These are phyloP conservation scores for Kwoniella europaea DNA, from an alignment of 768 basidiomycete species.

Conservation along the genomic window DNA sequence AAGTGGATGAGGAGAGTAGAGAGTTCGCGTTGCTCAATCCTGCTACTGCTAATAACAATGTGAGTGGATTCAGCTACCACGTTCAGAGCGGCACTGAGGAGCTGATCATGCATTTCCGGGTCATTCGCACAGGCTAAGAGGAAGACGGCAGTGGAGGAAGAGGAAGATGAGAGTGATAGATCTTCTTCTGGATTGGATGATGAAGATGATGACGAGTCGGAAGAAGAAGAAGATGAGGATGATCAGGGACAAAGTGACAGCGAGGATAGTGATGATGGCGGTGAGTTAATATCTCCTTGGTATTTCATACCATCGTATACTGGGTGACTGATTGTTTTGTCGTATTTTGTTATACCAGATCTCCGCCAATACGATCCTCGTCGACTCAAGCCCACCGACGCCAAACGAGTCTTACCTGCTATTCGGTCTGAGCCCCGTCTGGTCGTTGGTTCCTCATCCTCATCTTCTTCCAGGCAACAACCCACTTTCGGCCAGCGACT, in stretches of 20 bases:
- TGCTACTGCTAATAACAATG: conserved; percentile 68
- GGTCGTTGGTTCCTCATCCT: conserved; percentile 24
- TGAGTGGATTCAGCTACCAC: conserved; percentile 47
- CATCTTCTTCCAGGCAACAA: conserved; percentile 15
- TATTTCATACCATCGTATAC: no score
- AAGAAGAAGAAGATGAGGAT: conserved; percentile 35
- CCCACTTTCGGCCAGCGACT: conserved; percentile 54
- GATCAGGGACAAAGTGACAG: conserved; percentile 24
- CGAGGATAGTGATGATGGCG: conserved; percentile 33
- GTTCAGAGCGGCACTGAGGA: background rate
- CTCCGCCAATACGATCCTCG: conserved; percentile 53
- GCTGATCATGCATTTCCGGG: conserved; percentile 1
- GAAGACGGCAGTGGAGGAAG: conserved; percentile 84
- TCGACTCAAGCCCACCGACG: conserved; percentile 33
- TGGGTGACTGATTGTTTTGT: no score
- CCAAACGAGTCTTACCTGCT: background rate
- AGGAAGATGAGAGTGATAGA: conserved; percentile 82
- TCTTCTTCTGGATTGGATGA: conserved; percentile 54
- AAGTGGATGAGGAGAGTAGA: conserved; percentile 82
- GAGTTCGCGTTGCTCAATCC: conserved; percentile 95
- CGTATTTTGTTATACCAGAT: conserved; percentile 27
- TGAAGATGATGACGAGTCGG: conserved; percentile 39
- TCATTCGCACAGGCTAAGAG: conserved; percentile 50
- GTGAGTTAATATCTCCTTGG: conserved; percentile 11
- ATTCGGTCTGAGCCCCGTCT: conserved; percentile 23